Evolutionary conservation across 768 basidiomycete species (phyloP).

Genomic region (Leucocoprinus sp.): DNA sequence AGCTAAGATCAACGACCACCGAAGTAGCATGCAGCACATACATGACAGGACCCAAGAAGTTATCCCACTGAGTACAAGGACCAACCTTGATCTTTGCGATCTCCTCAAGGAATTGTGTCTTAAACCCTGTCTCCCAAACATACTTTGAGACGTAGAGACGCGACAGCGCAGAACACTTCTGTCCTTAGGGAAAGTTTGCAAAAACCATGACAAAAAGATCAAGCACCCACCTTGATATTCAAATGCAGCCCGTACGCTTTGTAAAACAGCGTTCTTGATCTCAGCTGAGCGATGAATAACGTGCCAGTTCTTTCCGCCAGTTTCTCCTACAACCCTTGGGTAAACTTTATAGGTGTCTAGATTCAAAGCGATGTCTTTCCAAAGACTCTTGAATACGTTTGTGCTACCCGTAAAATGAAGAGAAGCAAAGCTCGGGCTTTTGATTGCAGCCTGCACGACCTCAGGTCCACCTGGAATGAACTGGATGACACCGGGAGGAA

Average conservation of each 20-base stretch:
- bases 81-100: slow-evolving; percentile 84
- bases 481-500: slow-evolving; percentile 93
- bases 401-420: slow-evolving; percentile 98
- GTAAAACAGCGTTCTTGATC: slow-evolving; percentile 81
- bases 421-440: slow-evolving; percentile 71
- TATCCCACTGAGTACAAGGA: slow-evolving; percentile 58
- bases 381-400: slow-evolving; percentile 87
- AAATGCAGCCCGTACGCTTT: slow-evolving; percentile 82
- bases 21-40: slow-evolving; percentile 24
- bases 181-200: slow-evolving; percentile 37
- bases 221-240: slow-evolving; percentile 77
- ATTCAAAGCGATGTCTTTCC: slow-evolving; percentile 92
- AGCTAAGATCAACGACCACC: slow-evolving; percentile 2
- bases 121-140: slow-evolving; percentile 83
- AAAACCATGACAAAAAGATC: not conserved
- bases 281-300: slow-evolving; percentile 84
- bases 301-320: slow-evolving; percentile 99
- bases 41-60: slow-evolving; percentile 98
- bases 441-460: slow-evolving; percentile 78
- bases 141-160: slow-evolving; percentile 85
- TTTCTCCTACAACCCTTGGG: slow-evolving; percentile 96
- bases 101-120: slow-evolving; percentile 66
- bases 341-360: slow-evolving; percentile 82
- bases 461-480: slow-evolving; percentile 91
- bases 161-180: slow-evolving; percentile 95